These are phyloP conservation scores for Morella rubra DNA, from an alignment of 306 rosid species.

Conservation along the genomic window DNA sequence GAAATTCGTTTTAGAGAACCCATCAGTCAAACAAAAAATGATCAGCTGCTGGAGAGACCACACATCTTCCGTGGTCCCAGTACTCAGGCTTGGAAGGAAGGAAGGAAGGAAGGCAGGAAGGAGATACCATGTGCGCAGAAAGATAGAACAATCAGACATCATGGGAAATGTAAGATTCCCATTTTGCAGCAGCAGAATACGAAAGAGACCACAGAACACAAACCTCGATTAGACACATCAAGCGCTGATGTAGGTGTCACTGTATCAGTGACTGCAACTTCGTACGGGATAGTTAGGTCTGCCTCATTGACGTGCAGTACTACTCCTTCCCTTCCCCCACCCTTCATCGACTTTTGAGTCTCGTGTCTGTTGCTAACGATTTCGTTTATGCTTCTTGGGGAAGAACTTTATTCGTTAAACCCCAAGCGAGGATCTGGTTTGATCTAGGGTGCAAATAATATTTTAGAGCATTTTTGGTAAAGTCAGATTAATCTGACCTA, in stretches of 20 bases:
- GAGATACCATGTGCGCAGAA: not conserved
- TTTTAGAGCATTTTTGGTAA: no score
- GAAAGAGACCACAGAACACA: not conserved
- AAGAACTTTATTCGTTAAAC: no score
- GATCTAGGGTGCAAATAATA: no score
- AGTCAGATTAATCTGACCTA: no score
- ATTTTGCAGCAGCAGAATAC: not conserved
- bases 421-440: no score
- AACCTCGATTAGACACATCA: constrained; percentile 23
- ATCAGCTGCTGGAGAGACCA: not conserved
- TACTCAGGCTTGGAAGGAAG: not conserved
- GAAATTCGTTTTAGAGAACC: no score
- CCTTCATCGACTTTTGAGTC: no score
- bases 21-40: not conserved
- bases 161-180: constrained; percentile 9
- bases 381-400: no score
- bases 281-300: no score
- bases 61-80: constrained; percentile 10
- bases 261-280: not conserved
- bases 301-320: no score
- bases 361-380: no score
- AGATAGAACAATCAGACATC: constrained; percentile 9
- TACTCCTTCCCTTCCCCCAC: no score
- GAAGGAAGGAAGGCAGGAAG: not conserved
- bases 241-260: constrained; percentile 8